phyloP scores from a whole-genome alignment of 2,329 filamentous ascomycete species.

The Colletotrichum euphorbiae region DNA sequence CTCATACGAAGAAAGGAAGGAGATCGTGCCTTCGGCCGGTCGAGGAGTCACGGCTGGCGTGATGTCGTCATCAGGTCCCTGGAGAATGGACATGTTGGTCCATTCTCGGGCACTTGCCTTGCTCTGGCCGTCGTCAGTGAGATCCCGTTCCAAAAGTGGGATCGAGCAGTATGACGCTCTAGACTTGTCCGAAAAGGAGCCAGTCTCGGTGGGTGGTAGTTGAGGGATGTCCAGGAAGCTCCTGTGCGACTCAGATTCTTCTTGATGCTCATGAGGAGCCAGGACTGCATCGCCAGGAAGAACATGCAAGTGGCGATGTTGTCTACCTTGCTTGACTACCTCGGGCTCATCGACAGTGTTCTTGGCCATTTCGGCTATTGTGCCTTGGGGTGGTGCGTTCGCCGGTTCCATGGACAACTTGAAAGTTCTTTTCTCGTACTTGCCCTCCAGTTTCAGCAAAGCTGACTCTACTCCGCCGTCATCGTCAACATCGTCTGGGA shows the following conservation, averaged over 20 bases:
- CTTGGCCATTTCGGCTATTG: constrained; percentile 4
- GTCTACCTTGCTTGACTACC: constrained; percentile 53
- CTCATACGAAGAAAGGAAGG: constrained; percentile 58
- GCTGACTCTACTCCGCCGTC: constrained; percentile 95
- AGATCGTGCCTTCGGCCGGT: constrained; percentile 31
- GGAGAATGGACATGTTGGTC: constrained; percentile 67
- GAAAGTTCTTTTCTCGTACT: constrained; percentile 69
- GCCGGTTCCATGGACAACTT: constrained; percentile 55
- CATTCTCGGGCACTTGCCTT: constrained; percentile 58
- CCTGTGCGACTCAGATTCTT: constrained; percentile 41
- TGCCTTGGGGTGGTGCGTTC: constrained; percentile 43
- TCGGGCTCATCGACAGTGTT: constrained; percentile 39
- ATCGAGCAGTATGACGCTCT: constrained; percentile 81
- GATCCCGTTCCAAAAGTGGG: constrained; percentile 78
- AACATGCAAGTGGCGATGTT: constrained; percentile 59
- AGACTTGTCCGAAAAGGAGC: constrained; percentile 70
- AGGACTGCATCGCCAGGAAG: constrained; percentile 50
- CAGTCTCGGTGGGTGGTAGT: constrained; percentile 50
- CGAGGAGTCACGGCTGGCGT: constrained; percentile 33
- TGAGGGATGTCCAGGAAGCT: constrained; percentile 44
- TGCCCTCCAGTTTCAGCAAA: constrained; percentile 90
- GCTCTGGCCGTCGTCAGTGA: constrained; percentile 62
- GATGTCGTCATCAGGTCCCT: constrained; percentile 57
- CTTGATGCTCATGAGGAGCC: constrained; percentile 43
- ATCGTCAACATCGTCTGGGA: constrained; percentile 82